phyloP scores from a whole-genome alignment of 1,284 basidiomycete genomes.

The Melampsora occidentalis region DNA sequence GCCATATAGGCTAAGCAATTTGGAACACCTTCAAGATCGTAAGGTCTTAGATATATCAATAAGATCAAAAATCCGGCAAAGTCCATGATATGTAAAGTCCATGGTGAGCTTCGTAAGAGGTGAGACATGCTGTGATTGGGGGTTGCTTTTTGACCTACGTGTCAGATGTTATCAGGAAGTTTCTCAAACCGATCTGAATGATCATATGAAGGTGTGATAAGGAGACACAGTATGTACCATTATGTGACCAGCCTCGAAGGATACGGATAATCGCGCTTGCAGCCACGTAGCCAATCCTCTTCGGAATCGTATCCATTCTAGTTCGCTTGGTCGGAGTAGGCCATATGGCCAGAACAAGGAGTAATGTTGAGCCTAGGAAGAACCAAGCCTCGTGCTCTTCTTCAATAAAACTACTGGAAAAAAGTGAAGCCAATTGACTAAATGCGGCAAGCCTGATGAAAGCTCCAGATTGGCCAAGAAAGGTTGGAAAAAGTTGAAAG shows the following conservation, averaged over 20 bases:
- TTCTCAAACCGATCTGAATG: background rate
- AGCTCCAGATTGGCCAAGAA: slow-evolving; percentile 17
- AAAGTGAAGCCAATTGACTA: slow-evolving; percentile 44
- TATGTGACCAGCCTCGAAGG: slow-evolving; percentile 46
- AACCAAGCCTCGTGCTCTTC: slow-evolving; percentile 49
- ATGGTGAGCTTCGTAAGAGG: slow-evolving; percentile 12
- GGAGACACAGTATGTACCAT: slow-evolving; percentile 39
- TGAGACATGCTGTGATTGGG: background rate
- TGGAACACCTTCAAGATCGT: no score
- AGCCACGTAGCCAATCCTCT: background rate
- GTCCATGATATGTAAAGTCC: slow-evolving; percentile 27
- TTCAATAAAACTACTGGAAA: slow-evolving; percentile 48
- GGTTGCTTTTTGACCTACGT: slow-evolving; percentile 33
- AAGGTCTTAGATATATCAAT: background rate
- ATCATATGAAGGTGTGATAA: background rate
- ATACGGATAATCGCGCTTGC: slow-evolving; percentile 36
- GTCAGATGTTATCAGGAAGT: background rate
- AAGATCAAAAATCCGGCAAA: slow-evolving; percentile 12
- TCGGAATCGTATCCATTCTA: background rate
- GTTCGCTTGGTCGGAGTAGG: background rate
- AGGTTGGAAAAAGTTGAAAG: background rate
- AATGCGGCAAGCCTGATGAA: background rate
- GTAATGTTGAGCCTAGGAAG: slow-evolving; percentile 42
- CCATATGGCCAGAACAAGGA: background rate
- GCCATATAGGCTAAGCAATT: background rate